A percentile compares a stretch with the other conserved stretches of the same genome.
Evolutionary conservation across 495 filamentous ascomycete genomes (phyloP).

Genomic region (Arthonia radiata): DNA sequence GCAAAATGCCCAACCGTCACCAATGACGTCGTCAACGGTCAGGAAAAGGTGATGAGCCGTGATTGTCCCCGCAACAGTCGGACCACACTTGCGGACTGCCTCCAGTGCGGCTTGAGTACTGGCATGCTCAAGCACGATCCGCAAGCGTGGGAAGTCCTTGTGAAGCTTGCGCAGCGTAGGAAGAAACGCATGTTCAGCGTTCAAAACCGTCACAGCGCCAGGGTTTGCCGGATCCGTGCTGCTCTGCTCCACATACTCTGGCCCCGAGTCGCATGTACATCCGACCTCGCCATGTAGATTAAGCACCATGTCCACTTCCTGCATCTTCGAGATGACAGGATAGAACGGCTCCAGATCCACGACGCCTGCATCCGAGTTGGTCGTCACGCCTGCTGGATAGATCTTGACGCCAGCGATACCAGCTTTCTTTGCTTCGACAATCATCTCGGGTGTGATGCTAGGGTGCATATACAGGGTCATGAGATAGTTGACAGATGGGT

Average conservation of each 20-base stretch:
- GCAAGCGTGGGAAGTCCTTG: conserved; percentile 47
- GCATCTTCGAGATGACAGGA: conserved; percentile 61
- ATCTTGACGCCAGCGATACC: conserved; percentile 38
- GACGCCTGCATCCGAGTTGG: conserved; percentile 65
- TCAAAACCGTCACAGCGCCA: conserved; percentile 53
- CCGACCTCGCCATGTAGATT: conserved; percentile 38
- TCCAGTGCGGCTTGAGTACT: conserved; percentile 64
- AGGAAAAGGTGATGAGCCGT: conserved; percentile 63
- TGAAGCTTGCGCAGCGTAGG: conserved; percentile 51
- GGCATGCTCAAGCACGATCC: conserved; percentile 56
- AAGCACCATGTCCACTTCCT: conserved; percentile 34
- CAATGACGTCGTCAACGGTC: conserved; percentile 48
- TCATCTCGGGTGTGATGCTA: conserved; percentile 50
- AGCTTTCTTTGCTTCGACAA: conserved; percentile 41
- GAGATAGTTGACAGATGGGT: conserved; percentile 50
- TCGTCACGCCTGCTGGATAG: conserved; percentile 40
- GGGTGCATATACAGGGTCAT: conserved; percentile 78
- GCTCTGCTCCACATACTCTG: conserved; percentile 1
- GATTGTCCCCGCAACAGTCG: conserved; percentile 48
- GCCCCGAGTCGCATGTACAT: conserved; percentile 24
- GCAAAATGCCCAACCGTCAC: conserved; percentile 64
- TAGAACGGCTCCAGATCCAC: conserved; percentile 45
- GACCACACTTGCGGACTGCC: conserved; percentile 44
- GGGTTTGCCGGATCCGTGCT: too few species aligned
- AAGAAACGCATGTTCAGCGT: conserved; percentile 60